Base-by-base conservation (phyloP, 1,284 basidiomycete genomes). In the Heterobasidion annosum region DNA sequence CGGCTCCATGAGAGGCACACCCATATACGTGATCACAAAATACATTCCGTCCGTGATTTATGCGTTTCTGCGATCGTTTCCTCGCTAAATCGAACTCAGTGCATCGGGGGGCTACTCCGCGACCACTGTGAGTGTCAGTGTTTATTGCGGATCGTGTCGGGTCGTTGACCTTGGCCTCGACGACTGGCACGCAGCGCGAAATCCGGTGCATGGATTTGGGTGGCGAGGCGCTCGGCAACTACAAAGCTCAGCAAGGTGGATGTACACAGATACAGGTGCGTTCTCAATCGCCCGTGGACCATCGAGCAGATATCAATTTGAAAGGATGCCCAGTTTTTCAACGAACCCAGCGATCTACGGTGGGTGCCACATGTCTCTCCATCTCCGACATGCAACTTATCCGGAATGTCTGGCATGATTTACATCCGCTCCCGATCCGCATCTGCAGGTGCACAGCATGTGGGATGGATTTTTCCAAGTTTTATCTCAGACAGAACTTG, bases 171-270 rank as follows among this genome's bases (percentile, higher is more conserved):
- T 25, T 25, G 37, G 37, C 10, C n/a, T 40, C 37, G 37, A 40
- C 37, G 37, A n/a, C 12, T 40, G 37, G 37, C 37, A 6, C 32
- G 53, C 52, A 72, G 70, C 65, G 69, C 57, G 72, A 75, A 61
- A 74, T 73, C 50, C 66, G 73, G 52, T 73, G 71, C 53, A 73
- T 73, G 73, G 71, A 73, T 58, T 58, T 73, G 34, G 73, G 70
- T 6, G 64, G 57, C 18, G 72, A 73, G 51, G 73, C 71, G 15
- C 61, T 72, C 1, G 70, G 72, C 50, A 63, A 69, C 50, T 73
- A 72, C 65, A 73, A 73, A 52, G 70, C 70, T 52, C 68, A 62
- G 48, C 72, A 72, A 53, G 72, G 63, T 1, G 73, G 73, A 4
- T 72, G 70, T 55, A 72, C 72, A 1, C 72, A 74, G 51, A 72